phyloP scores from a whole-genome alignment of 2,329 filamentous ascomycete genomes.

The Phoma sp. region DNA sequence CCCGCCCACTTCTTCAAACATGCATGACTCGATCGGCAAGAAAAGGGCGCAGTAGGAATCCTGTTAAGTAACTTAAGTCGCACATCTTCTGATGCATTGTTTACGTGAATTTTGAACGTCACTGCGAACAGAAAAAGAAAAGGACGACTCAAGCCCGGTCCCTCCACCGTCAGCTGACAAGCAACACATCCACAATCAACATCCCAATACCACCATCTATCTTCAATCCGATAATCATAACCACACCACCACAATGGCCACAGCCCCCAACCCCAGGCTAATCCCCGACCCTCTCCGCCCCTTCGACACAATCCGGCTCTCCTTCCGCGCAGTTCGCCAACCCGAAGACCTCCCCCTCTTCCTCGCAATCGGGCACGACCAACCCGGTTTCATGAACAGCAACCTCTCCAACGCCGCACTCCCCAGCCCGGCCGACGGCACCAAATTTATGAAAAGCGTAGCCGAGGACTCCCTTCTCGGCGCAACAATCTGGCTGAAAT shows the following conservation, averaged over 20 bases:
- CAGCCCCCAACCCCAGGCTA: not conserved
- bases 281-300: conserved; percentile 18
- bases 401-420: conserved; percentile 31
- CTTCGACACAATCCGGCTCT: conserved; percentile 32
- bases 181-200: too few relatives aligned
- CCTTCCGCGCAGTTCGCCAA: conserved; percentile 33
- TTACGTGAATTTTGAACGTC: too few relatives aligned
- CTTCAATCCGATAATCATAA: too few relatives aligned
- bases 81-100: too few relatives aligned
- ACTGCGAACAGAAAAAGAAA: not conserved
- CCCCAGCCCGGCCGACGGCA: conserved; percentile 19
- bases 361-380: conserved; percentile 32
- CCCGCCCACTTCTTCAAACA: not conserved
- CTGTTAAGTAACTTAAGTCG: too few relatives aligned
- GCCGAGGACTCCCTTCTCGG: conserved; percentile 29
- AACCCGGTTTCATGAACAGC: conserved; percentile 34
- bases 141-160: not conserved
- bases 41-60: conserved; percentile 9
- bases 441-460: conserved; percentile 24
- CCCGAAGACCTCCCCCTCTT: conserved; percentile 33
- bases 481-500: conserved; percentile 31
- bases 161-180: not conserved
- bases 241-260: not conserved
- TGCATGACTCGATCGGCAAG: conserved; percentile 2
- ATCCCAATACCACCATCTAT: too few relatives aligned